These are phyloP conservation scores for Leersia perrieri DNA, from an alignment of 176 grass and related monocot species.

Conservation along the genomic window DNA sequence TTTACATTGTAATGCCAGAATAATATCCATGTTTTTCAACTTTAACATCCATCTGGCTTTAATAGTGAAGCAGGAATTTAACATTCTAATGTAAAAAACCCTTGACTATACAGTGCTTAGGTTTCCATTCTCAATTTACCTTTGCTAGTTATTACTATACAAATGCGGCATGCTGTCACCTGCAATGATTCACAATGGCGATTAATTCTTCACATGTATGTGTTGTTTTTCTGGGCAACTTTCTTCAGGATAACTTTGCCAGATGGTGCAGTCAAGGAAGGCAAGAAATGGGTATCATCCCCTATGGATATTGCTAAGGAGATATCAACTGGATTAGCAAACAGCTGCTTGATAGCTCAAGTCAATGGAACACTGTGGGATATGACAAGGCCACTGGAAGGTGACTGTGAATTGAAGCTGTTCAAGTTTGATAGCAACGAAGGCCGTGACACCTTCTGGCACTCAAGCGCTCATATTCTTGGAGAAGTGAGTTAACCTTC, in stretches of 20 bases:
- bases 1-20: background rate
- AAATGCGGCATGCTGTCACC: background rate
- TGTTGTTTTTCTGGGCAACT: background rate
- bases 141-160: background rate
- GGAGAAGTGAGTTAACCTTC: conserved; percentile 64
- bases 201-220: background rate
- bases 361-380: conserved; percentile 91
- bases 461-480: conserved; percentile 98
- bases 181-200: background rate
- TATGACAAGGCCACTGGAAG: conserved; percentile 85
- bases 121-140: background rate
- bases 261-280: conserved; percentile 72
- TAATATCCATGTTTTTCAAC: background rate
- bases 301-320: conserved; percentile 87
- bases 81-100: no score
- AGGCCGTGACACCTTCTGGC: conserved; percentile 97
- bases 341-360: conserved; percentile 82
- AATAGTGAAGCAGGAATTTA: background rate
- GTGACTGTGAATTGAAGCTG: conserved; percentile 74
- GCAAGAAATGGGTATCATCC: conserved; percentile 75
- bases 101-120: no score
- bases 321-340: conserved; percentile 81
- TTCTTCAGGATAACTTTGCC: conserved; percentile 69
- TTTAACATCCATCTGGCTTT: background rate
- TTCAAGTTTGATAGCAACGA: conserved; percentile 92